These are phyloP conservation scores for Aspergillus aculeatinus DNA, from an alignment of 2,329 filamentous ascomycete genomes.

Conservation along the genomic window DNA sequence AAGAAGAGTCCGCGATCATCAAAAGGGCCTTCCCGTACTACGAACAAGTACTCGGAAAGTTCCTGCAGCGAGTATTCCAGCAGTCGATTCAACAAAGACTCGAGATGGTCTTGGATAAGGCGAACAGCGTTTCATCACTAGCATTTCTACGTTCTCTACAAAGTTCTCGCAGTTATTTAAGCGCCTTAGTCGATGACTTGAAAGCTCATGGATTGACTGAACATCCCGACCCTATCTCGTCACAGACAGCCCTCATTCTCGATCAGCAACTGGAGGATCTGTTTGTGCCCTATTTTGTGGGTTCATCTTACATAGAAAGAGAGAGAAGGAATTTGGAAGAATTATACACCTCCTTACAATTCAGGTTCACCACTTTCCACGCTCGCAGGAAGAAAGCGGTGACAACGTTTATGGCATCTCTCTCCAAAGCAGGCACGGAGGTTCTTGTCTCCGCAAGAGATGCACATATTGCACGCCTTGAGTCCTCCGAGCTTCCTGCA, in stretches of 20 bases:
- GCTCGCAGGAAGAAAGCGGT: constrained; percentile 75
- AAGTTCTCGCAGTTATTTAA: constrained; percentile 85
- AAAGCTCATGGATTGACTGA: constrained; percentile 94
- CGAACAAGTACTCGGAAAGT: constrained; percentile 88
- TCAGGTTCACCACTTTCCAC: constrained; percentile 97
- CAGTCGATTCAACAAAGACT: constrained; percentile 95
- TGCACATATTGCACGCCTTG: constrained; percentile 83
- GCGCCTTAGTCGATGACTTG: constrained; percentile 82
- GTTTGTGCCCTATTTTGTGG: constrained; percentile 65
- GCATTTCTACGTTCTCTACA: constrained; percentile 90
- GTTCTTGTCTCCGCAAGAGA: constrained; percentile 84
- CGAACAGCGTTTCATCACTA: constrained; percentile 83
- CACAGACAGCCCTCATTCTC: constrained; percentile 71
- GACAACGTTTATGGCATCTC: constrained; percentile 86
- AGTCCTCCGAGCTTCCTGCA: constrained; percentile 81
- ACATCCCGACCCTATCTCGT: constrained; percentile 85
- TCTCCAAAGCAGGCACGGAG: constrained; percentile 87
- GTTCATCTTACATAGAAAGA: constrained; percentile 64
- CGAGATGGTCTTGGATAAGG: constrained; percentile 94
- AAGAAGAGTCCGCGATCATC: constrained; percentile 96
- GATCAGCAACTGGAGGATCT: constrained; percentile 68
- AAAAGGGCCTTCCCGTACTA: constrained; percentile 95
- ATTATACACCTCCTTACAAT: constrained; percentile 83
- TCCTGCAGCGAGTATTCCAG: constrained; percentile 93
- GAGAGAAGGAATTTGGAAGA: constrained; percentile 71